Percentiles rank a stretch among this genome's conserved stretches.
Conservation (phyloP, 176 grass and related monocot genomes). For the Aegilops sharonensis region DNA sequence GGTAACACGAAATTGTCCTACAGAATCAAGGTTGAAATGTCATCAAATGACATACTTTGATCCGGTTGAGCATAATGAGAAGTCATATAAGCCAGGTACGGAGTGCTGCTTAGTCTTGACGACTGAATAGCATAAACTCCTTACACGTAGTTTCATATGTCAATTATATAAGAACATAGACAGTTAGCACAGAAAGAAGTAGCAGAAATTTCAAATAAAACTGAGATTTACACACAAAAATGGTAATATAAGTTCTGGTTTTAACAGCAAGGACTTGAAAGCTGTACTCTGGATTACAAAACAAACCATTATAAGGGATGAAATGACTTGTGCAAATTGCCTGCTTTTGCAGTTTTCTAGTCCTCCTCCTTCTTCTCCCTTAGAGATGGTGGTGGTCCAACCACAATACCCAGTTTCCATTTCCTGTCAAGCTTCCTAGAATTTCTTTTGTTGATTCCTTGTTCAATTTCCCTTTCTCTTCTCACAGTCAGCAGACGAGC, state of each 20-base stretch:
- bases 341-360: constrained; percentile 45
- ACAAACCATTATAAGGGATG: constrained; percentile 31
- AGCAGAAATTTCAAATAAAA: constrained; percentile 17
- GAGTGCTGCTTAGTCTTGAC: constrained; percentile 11
- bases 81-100: neutral
- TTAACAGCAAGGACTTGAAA: constrained; percentile 29
- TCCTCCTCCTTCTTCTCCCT: constrained; percentile 74
- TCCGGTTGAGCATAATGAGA: constrained; percentile 12
- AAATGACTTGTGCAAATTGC: constrained; percentile 39
- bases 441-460: constrained; percentile 92
- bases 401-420: constrained; percentile 92
- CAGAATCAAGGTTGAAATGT: constrained; percentile 3
- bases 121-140: neutral
- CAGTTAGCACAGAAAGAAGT: neutral
- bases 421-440: constrained; percentile 95
- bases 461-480: constrained; percentile 89
- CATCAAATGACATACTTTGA: neutral
- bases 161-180: neutral
- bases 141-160: neutral
- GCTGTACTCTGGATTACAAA: constrained; percentile 31
- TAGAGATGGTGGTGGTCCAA: constrained; percentile 84
- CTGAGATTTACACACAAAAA: constrained; percentile 32
- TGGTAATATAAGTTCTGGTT: constrained; percentile 27
- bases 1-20: neutral
- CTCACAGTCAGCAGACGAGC: constrained; percentile 93